Evolutionary conservation across 176 grass and related monocot genomes (phyloP).

Genomic region (Aegilops sharonensis): DNA sequence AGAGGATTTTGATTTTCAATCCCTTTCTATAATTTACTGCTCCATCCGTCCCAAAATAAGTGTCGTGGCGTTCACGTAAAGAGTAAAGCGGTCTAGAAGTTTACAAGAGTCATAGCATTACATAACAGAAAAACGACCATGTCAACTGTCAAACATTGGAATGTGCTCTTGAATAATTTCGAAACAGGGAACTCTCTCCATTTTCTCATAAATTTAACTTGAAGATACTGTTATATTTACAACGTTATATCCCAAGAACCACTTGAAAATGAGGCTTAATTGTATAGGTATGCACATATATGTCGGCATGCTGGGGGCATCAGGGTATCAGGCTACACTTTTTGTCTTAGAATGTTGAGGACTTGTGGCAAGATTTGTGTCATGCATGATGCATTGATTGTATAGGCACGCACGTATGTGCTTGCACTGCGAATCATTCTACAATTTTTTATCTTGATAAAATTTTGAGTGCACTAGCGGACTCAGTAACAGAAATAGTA

Average conservation of each 20-base stretch:
- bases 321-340: neutral
- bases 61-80: neutral
- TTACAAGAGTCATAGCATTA: neutral
- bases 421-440: neutral
- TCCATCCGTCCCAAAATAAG: neutral
- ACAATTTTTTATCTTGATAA: neutral
- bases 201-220: neutral
- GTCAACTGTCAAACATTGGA: neutral
- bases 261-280: conserved; percentile 16
- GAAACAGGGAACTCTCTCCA: neutral
- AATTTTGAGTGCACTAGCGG: neutral
- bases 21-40: neutral
- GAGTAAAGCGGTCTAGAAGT: neutral
- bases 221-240: conserved; percentile 5
- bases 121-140: neutral
- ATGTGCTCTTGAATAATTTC: neutral
- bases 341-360: neutral
- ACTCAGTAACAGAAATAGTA: conserved; percentile 8
- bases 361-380: neutral
- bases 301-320: conserved; percentile 14
- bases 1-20: neutral
- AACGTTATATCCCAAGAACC: neutral
- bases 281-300: conserved; percentile 4
- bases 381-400: conserved; percentile 26
- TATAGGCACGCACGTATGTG: neutral